Evolutionary conservation across 306 rosid genomes (phyloP).

Genomic region (Lathyrus sativus): DNA sequence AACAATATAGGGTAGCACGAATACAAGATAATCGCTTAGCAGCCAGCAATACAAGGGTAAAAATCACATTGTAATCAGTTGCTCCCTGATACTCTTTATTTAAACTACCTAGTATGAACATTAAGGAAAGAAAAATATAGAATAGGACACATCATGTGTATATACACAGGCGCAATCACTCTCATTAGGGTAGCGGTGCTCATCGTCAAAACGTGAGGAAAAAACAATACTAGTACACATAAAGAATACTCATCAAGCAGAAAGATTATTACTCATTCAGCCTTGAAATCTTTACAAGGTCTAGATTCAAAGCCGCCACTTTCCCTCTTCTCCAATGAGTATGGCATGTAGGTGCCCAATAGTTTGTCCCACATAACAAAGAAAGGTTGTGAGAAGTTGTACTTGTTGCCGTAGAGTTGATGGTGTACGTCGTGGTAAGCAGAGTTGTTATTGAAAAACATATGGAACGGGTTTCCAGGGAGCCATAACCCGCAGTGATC

Average conservation of each 20-base stretch:
- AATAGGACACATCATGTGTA: slow-evolving; percentile 50
- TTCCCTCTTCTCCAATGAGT: slow-evolving; percentile 70
- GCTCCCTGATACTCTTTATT: slow-evolving; percentile 44
- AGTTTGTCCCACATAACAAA: slow-evolving; percentile 87
- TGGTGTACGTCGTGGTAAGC: slow-evolving; percentile 97
- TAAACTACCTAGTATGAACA: slow-evolving; percentile 47
- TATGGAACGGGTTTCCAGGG: slow-evolving; percentile 85
- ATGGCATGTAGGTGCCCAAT: slow-evolving; percentile 90
- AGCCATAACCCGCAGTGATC: slow-evolving; percentile 95
- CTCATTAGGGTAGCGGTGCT: slow-evolving; percentile 39
- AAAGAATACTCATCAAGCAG: slow-evolving; percentile 44
- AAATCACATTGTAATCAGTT: slow-evolving; percentile 27
- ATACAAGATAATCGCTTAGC: not conserved
- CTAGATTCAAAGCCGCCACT: slow-evolving; percentile 85
- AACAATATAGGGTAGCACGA: not conserved
- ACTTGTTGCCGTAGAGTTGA: slow-evolving; percentile 92
- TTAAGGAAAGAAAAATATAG: slow-evolving; percentile 43
- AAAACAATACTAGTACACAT: slow-evolving; percentile 59
- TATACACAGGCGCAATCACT: slow-evolving; percentile 59
- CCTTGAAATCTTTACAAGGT: slow-evolving; percentile 64
- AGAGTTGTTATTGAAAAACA: slow-evolving; percentile 72
- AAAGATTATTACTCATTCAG: slow-evolving; percentile 43
- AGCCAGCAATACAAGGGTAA: slow-evolving; percentile 35
- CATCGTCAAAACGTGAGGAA: slow-evolving; percentile 36
- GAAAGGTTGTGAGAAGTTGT: slow-evolving; percentile 94